phyloP scores from a whole-genome alignment of 352 stramenopile genomes.

The Aphanomyces cochlioides region DNA sequence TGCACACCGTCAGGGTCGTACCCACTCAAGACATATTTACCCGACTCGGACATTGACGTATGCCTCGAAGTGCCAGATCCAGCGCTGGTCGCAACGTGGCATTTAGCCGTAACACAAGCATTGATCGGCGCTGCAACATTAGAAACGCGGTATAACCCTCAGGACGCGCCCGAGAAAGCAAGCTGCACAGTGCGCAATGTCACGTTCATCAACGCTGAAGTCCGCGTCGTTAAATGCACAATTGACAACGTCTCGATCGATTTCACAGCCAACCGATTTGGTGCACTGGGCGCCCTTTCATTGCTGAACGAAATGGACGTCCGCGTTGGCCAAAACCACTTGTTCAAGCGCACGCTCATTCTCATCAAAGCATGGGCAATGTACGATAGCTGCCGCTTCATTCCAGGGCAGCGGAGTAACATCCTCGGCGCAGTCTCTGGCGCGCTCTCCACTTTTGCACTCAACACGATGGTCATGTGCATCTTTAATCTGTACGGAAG shows the following conservation, averaged over 20 bases:
- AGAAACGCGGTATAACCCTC: not conserved
- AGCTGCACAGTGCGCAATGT: slow-evolving; percentile 76
- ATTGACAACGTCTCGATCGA: slow-evolving; percentile 88
- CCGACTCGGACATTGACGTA: slow-evolving; percentile 80
- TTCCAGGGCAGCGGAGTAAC: slow-evolving; percentile 34
- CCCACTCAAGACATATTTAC: slow-evolving; percentile 88
- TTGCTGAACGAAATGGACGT: slow-evolving; percentile 81
- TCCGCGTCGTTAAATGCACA: slow-evolving; percentile 87
- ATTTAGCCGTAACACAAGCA: slow-evolving; percentile 79
- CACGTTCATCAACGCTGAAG: slow-evolving; percentile 86
- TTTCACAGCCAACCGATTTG: slow-evolving; percentile 81
- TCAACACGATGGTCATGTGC: slow-evolving; percentile 87
- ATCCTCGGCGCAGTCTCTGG: slow-evolving; percentile 79
- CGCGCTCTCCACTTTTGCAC: slow-evolving; percentile 75
- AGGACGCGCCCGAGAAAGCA: not conserved
- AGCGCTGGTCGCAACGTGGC: slow-evolving; percentile 73
- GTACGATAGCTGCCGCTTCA: slow-evolving; percentile 77
- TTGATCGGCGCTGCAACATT: slow-evolving; percentile 38
- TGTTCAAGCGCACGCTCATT: slow-evolving; percentile 87
- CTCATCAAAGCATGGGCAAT: slow-evolving; percentile 89
- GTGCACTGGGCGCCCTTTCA: slow-evolving; percentile 69
- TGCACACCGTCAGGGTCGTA: slow-evolving; percentile 81
- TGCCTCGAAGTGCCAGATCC: slow-evolving; percentile 75
- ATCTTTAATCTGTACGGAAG: slow-evolving; percentile 82
- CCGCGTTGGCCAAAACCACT: slow-evolving; percentile 66